phyloP scores from a whole-genome alignment of 2,329 filamentous ascomycete species.

The Fusarium globosum region DNA sequence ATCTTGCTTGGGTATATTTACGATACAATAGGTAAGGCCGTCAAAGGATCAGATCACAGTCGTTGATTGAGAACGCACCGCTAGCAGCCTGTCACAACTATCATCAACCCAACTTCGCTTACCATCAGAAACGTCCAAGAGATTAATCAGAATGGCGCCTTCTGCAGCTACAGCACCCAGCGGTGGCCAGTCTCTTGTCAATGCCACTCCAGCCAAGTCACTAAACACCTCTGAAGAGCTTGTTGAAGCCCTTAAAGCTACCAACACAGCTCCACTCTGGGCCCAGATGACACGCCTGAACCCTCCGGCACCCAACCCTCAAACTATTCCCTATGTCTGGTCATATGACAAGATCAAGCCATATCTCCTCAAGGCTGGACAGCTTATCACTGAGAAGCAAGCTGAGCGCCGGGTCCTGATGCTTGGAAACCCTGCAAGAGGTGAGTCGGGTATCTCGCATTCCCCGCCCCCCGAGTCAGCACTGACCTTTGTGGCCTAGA shows the following conservation, averaged over 20 bases:
- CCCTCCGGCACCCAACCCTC: conserved; percentile 58
- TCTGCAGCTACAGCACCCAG: rapidly evolving
- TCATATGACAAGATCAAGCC: conserved; percentile 49
- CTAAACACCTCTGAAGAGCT: background rate
- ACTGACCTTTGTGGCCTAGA: conserved; percentile 43
- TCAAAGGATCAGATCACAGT: background rate
- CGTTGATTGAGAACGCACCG: too few relatives aligned
- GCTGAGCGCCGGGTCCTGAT: conserved; percentile 56
- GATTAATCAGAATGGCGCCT: background rate
- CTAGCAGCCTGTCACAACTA: rapidly evolving
- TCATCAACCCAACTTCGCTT: background rate
- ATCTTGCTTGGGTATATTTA: background rate
- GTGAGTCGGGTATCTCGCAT: conserved; percentile 48
- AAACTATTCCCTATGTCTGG: conserved; percentile 53
- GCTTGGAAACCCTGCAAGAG: conserved; percentile 53
- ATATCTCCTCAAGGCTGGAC: conserved; percentile 48
- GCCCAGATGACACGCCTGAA: conserved; percentile 59
- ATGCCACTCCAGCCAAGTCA: background rate
- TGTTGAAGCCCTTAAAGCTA: background rate
- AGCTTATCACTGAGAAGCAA: conserved; percentile 51
- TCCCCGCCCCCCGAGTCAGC: background rate
- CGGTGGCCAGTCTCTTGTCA: rapidly evolving
- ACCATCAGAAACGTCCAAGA: background rate
- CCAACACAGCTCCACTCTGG: conserved; percentile 55
- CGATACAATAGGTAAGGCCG: too few relatives aligned